Base-by-base conservation (phyloP, 2,329 filamentous ascomycete genomes). In the Spiromastix sp. region DNA sequence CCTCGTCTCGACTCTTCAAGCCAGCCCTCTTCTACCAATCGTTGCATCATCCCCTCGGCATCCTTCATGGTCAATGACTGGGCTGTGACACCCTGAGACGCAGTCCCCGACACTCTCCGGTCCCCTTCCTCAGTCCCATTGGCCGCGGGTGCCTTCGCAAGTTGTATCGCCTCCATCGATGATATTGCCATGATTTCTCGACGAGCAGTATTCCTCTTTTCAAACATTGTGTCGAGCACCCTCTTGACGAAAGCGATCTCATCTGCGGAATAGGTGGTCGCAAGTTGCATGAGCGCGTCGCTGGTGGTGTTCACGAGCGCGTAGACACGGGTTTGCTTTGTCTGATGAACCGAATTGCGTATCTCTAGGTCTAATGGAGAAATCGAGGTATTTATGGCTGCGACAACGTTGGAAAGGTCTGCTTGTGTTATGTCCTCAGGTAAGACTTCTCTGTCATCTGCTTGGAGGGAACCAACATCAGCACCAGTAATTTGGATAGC, bases 171-270 rank as follows among this genome's bases (percentile, higher is more conserved):
- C 50, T 94, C 79, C 56, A 85, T 85, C 29, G 75, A 72, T 9
- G 77, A 81, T 3, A 96, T 65, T 3, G 84, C 86, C 73, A 95
- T 79, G 17, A 85, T 73, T 59, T 98, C 89, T 50, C 78, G 75
- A n/a, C 76, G 69, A 6, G 68, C 70, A 0, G 79, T 85, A 53
- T 96, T 96, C 63, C 85, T 78, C 13, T 75, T 81, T 44, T 93
- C 85, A 54, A 96, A 98, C 74, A 98, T 93, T 48, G 74, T 77
- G 55, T 95, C 87, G 1, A 98, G 72, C 3, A 95, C 57, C 6
- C 91, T 72, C 60, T 93, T 91, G 36, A 96, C 74, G 55, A 85
- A 98, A 0, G 82, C 77, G 20, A 96, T 83, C 63, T 96, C 87
- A 46, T 94, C 86, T 0, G 85, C 66, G 5, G 70, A 73, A 53